Evolutionary conservation across 768 basidiomycete species (phyloP), one percentile per base, ranked within the genome.

Genomic region (Pisolithus sp.): DNA sequence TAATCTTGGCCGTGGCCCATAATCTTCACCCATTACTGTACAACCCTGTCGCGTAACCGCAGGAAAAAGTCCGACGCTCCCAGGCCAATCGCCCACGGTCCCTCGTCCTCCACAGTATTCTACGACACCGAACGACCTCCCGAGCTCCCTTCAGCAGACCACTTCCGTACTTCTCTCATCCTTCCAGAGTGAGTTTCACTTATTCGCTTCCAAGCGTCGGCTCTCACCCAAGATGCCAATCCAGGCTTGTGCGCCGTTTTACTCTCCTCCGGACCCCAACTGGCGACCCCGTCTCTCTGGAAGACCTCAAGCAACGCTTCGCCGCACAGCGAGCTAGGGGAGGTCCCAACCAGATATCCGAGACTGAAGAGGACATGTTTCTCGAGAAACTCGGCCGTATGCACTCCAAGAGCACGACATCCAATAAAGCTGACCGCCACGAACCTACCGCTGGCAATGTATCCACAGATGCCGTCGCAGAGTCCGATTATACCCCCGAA

Each of bases 161-260:
- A 89, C 68, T 93, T 93, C 73, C 85, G 90, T 61, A 89, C 90
- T 28, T 90, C 89, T 53, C 78, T 86, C 63, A 90, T 93, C 60
- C 71, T 93, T 46, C 88, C 88, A 66, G 87, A 86, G 90, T 93
- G 70, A 73, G 86, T 74, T 39, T 55, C 46, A 51, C 20, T 59
- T 51, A 45, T 54, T 47, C 53, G 46, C 4, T 53, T 54, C 44
- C 41, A 40, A 17, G 53, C 49, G 26, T 61, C 34, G 34, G 34
- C 34, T 5, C 57, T 50, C 53, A 49, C 34, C 41, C 36, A 57
- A 28, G 10, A 53, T 43, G 23, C 48, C 62, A 54, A 55, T 37
- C 58, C 66, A 93, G 90, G 63, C 81, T 93, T 54, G 79, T 86
- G 45, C 85, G 86, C 48, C 84, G 87, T 23, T 93, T 92, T 70